These are phyloP conservation scores for Entomortierella chlamydospora DNA, from an alignment of 192 early-diverging fungal genomes.

Conservation along the genomic window DNA sequence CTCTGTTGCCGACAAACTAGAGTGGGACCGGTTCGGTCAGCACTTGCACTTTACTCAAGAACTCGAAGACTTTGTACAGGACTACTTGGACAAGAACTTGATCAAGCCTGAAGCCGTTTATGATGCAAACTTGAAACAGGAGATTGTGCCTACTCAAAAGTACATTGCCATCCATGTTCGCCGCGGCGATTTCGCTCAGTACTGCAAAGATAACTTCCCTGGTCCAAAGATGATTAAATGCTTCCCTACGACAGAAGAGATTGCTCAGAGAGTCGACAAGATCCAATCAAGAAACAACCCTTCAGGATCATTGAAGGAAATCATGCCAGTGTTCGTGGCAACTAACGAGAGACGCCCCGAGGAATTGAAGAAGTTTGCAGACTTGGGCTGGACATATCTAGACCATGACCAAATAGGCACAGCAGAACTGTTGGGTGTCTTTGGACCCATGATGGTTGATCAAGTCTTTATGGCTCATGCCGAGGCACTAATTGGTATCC, in stretches of 20 bases:
- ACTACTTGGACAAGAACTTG: constrained; percentile 34
- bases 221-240: constrained; percentile 48
- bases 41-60: constrained; percentile 47
- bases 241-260: constrained; percentile 43
- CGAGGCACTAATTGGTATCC: constrained; percentile 35
- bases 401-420: constrained; percentile 45
- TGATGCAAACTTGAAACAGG: constrained; percentile 17
- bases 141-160: constrained; percentile 25
- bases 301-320: constrained; percentile 8
- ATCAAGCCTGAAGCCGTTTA: constrained; percentile 23
- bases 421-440: constrained; percentile 33
- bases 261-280: constrained; percentile 31
- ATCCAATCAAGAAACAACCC: constrained; percentile 28
- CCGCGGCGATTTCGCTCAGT: constrained; percentile 50
- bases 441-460: constrained; percentile 51
- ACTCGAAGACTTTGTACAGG: constrained; percentile 41
- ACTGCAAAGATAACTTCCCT: constrained; percentile 36
- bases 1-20: constrained; percentile 35
- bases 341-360: constrained; percentile 47
- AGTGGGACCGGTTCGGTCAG: constrained; percentile 50
- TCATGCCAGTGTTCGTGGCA: constrained; percentile 52
- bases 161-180: constrained; percentile 49
- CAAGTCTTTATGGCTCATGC: constrained; percentile 50
- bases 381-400: constrained; percentile 42
- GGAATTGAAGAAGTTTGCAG: constrained; percentile 51